Conservation (phyloP, 352 stramenopile species). For the Peronospora belbahrii region DNA sequence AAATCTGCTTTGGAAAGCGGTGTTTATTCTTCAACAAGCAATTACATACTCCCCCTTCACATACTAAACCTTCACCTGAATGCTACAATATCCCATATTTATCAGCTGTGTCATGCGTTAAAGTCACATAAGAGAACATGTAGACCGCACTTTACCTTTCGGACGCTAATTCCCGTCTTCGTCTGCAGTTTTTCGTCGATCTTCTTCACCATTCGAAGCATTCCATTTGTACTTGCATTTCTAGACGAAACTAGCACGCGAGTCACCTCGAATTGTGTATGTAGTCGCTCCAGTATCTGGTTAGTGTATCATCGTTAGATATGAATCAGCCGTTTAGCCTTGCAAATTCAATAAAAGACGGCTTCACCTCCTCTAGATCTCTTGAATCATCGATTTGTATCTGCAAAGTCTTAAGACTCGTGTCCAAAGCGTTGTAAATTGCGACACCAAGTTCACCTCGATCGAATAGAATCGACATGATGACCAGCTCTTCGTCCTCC, state of each 20-base stretch:
- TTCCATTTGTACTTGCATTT: conserved; percentile 52
- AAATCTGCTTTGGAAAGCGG: conserved; percentile 44
- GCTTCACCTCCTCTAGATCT: conserved; percentile 42
- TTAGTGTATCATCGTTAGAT: not conserved
- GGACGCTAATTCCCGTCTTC: conserved; percentile 46
- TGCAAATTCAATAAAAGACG: not conserved
- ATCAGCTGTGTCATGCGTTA: conserved; percentile 1
- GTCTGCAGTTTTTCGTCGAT: conserved; percentile 40
- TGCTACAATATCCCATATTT: conserved; percentile 23
- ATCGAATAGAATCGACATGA: conserved; percentile 68
- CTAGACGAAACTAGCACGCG: conserved; percentile 57
- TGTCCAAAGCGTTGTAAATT: conserved; percentile 63
- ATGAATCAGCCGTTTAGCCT: not conserved
- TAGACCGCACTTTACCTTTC: conserved; percentile 37
- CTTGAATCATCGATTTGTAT: conserved; percentile 29
- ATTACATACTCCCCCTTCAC: not conserved
- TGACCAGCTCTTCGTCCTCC: conserved; percentile 48
- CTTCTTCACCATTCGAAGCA: conserved; percentile 62
- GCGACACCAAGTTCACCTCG: conserved; percentile 56
- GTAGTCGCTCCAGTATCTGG: conserved; percentile 50
- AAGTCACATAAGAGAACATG: not conserved
- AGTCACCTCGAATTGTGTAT: conserved; percentile 68
- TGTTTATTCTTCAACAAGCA: not conserved
- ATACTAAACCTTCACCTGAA: conserved; percentile 18
- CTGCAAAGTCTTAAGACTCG: conserved; percentile 61